These are phyloP conservation scores for Camelina neglecta DNA, from an alignment of 345 rosid genomes.

Conservation along the genomic window DNA sequence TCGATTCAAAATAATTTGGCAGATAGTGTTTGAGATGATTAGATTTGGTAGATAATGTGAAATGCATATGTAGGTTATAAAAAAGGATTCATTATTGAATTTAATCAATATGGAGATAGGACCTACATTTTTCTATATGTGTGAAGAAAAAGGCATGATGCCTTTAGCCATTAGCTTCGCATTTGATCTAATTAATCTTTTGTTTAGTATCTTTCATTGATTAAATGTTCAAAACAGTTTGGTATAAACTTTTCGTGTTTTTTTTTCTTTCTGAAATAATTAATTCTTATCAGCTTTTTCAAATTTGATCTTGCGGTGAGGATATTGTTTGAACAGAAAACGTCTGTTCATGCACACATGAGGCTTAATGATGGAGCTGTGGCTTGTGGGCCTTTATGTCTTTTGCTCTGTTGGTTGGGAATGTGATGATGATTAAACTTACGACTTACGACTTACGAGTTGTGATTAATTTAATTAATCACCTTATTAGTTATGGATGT, in stretches of 20 bases:
- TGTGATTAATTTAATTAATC: neutral
- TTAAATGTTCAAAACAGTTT: slow-evolving; percentile 20
- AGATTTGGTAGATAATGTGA: slow-evolving; percentile 1
- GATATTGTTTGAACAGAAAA: slow-evolving; percentile 36
- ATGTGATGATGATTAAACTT: slow-evolving; percentile 21
- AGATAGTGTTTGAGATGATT: neutral
- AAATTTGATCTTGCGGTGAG: slow-evolving; percentile 25
- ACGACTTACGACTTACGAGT: neutral
- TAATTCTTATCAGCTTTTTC: neutral
- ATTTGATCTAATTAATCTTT: slow-evolving; percentile 27
- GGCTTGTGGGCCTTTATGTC: slow-evolving; percentile 37
- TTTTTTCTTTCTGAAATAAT: neutral
- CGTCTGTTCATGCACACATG: slow-evolving; percentile 44
- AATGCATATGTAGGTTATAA: neutral
- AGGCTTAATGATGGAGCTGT: slow-evolving; percentile 36
- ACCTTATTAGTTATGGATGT: slow-evolving; percentile 7
- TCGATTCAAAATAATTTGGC: slow-evolving; percentile 6
- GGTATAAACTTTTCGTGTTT: neutral
- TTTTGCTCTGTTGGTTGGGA: slow-evolving; percentile 24
- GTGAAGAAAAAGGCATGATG: slow-evolving; percentile 28
- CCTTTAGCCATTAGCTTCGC: slow-evolving; percentile 30
- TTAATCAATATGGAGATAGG: slow-evolving; percentile 21
- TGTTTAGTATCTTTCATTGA: slow-evolving; percentile 36
- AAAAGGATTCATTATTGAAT: slow-evolving; percentile 22
- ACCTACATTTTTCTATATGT: slow-evolving; percentile 34